phyloP scores from a whole-genome alignment of 2,329 filamentous ascomycete genomes.

The Sporothrix pseudoabietina region DNA sequence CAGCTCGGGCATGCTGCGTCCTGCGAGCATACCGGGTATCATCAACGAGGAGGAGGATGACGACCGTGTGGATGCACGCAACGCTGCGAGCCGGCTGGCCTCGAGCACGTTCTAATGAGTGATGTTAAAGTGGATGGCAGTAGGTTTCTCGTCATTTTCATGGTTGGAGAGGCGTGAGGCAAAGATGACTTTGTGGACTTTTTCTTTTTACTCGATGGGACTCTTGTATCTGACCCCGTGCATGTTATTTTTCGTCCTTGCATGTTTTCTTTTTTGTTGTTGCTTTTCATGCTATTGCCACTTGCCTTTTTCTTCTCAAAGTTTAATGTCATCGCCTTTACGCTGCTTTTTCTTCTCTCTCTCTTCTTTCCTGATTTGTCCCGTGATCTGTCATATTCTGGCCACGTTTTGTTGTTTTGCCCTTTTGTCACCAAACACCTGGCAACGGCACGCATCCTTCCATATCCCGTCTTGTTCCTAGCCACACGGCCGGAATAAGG shows the following conservation, averaged over 20 bases:
- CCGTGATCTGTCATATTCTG: slow-evolving; percentile 2
- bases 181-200: neutral
- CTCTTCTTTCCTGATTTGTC: neutral
- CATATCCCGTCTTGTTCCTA: neutral
- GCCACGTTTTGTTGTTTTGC: neutral
- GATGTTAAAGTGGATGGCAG: too few relatives aligned
- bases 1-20: slow-evolving; percentile 35
- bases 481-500: neutral
- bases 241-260: neutral
- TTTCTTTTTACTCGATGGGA: neutral
- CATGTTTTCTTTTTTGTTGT: neutral
- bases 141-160: too few relatives aligned
- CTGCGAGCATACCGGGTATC: slow-evolving; percentile 57
- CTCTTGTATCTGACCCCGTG: neutral
- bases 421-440: neutral
- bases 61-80: slow-evolving; percentile 90
- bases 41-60: slow-evolving; percentile 79
- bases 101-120: slow-evolving; percentile 82
- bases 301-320: neutral
- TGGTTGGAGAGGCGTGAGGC: neutral
- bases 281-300: neutral
- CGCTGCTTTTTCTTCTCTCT: neutral
- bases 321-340: slow-evolving; percentile 1
- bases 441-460: slow-evolving; percentile 2
- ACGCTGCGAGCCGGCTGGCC: slow-evolving; percentile 89